Evolutionary conservation across 768 basidiomycete species (phyloP).

Genomic region (Cantharellus cinnabarinus): DNA sequence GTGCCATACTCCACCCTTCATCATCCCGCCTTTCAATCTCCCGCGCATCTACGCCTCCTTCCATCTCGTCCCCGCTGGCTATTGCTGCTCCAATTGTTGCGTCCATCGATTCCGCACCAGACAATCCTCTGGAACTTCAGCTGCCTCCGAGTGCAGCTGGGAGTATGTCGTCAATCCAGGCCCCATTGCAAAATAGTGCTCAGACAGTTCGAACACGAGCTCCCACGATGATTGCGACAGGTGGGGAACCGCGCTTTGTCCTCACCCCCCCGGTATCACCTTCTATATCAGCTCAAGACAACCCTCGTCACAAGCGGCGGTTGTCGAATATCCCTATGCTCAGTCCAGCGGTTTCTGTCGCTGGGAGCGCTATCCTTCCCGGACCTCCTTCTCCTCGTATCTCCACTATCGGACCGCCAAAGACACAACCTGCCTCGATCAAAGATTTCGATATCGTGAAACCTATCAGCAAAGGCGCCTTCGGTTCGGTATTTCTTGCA

Average conservation of each 20-base stretch:
- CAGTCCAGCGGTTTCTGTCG: conserved; percentile 23
- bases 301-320: conserved; percentile 25
- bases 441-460: conserved; percentile 99
- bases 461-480: conserved; percentile 96
- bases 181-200: conserved; percentile 10
- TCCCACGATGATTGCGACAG: conserved; percentile 34
- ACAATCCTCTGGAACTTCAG: background rate
- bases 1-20: background rate
- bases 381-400: conserved; percentile 73
- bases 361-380: conserved; percentile 12
- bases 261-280: conserved; percentile 59
- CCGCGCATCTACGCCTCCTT: conserved; percentile 71
- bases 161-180: background rate
- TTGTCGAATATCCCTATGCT: conserved; percentile 46
- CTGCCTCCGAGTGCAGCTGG: background rate
- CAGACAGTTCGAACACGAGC: conserved; percentile 40
- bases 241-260: conserved; percentile 28
- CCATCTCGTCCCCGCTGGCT: conserved; percentile 70
- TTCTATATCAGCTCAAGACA: conserved; percentile 33
- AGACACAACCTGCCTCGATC: conserved; percentile 76
- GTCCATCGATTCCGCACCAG: conserved; percentile 16
- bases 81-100: conserved; percentile 71
- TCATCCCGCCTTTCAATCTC: conserved; percentile 5
- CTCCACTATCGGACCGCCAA: conserved; percentile 51
- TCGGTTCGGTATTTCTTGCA: conserved; percentile 93